phyloP scores from a whole-genome alignment of 83 land plant species.

The Picea mariana region DNA sequence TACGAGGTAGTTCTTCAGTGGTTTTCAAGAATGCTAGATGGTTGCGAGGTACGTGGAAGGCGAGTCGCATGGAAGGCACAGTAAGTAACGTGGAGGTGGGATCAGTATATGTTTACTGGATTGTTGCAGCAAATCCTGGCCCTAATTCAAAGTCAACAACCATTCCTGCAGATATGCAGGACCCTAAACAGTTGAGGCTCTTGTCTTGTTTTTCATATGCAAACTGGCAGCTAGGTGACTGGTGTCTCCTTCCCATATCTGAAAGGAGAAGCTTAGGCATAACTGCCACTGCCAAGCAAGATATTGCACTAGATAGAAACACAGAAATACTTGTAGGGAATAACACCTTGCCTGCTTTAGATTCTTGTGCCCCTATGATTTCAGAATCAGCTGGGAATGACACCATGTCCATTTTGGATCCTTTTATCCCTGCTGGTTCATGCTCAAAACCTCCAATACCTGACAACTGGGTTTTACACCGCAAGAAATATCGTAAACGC shows the following conservation, averaged over 20 bases:
- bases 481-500: slow-evolving; percentile 65
- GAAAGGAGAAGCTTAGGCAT: slow-evolving; percentile 9
- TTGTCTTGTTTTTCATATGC: slow-evolving; percentile 80
- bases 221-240: slow-evolving; percentile 95
- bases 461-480: slow-evolving; percentile 51
- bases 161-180: slow-evolving; percentile 84
- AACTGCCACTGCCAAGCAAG: not conserved
- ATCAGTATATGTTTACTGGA: slow-evolving; percentile 88
- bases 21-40: slow-evolving; percentile 84
- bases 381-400: slow-evolving; percentile 13
- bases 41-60: slow-evolving; percentile 92
- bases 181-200: slow-evolving; percentile 68
- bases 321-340: not conserved
- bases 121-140: slow-evolving; percentile 63
- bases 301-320: not conserved
- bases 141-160: slow-evolving; percentile 48
- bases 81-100: slow-evolving; percentile 80
- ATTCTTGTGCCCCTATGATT: not conserved
- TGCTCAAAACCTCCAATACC: slow-evolving; percentile 36
- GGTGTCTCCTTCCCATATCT: slow-evolving; percentile 56
- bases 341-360: not conserved
- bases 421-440: slow-evolving; percentile 32
- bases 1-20: slow-evolving; percentile 71
- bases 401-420: slow-evolving; percentile 17
- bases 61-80: slow-evolving; percentile 84